Evolutionary conservation across 1,139 yeast genomes (phyloP), one percentile per base, ranked within the genome.

Genomic region (Pichia cactophila): DNA sequence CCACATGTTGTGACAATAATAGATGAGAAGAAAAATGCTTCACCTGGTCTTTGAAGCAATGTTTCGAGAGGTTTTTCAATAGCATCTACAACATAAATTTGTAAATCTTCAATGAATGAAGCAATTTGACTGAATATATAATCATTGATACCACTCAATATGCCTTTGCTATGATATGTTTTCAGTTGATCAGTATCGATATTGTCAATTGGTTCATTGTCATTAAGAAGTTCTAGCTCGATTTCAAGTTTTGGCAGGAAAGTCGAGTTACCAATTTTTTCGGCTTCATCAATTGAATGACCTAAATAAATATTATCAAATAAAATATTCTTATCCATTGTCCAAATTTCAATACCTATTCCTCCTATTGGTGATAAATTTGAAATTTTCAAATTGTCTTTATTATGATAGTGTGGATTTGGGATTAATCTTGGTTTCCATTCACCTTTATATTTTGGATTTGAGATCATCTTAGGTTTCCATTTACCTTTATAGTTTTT

Each of bases 291-390:
- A 17, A 88, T 69, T 4, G 87, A 81, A 61, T 86, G 92, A 14
- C 97, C 97, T 54, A 90, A 64, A 64, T 88, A 89, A 50, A 89
- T 80, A 68, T 89, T 87, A 66, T 87, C 88, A 63, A 90, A 87
- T 61, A 86, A 59, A 46, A 87, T 77, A 47, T 83, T 78, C 43
- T 74, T 73, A 57, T 86, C 85, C 83, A 89, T 83, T 50, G 94
- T 80, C 96, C 96, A 89, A 56, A 89, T 72, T 65, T 90, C 97
- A 63, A 90, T 86, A 5, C 96, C 96, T 48, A 90, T 61, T 9
- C 86, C 95, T 29, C 89, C 92, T 58, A 89, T 79, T 41, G 81
- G 76, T 58, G 78, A 83, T 55, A 87, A 68, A 56, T 80, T 71
- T 5, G 83, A 71, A 10, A 95, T 92, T 8, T 62, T 67, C 2